Percentiles rank a stretch among this genome's conserved stretches.
These are phyloP conservation scores for Oryza brachyantha DNA, from an alignment of 176 grass and related monocot species.

Conservation along the genomic window DNA sequence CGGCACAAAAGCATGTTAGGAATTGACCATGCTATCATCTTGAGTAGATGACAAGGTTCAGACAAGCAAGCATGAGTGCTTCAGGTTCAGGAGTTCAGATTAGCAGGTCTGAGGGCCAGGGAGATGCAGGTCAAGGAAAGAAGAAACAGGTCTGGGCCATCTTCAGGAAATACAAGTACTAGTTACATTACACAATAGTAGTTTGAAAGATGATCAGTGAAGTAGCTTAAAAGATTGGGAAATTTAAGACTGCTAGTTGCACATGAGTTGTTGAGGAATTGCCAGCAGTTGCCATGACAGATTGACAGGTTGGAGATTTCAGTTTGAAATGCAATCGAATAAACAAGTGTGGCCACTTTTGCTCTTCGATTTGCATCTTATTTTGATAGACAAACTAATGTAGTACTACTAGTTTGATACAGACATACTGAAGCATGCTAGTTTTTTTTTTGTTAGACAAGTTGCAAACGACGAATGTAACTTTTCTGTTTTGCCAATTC, in stretches of 20 bases:
- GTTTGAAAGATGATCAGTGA: neutral
- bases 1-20: slow-evolving; percentile 22
- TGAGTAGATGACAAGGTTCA: slow-evolving; percentile 34
- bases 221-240: slow-evolving; percentile 31
- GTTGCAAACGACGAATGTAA: no score
- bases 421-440: no score
- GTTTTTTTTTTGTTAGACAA: no score
- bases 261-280: neutral
- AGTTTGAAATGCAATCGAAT: neutral
- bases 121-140: neutral
- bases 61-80: neutral
- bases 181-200: slow-evolving; percentile 5
- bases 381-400: no score
- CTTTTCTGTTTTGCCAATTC: no score
- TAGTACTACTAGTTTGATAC: no score
- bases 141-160: neutral
- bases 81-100: neutral
- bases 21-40: slow-evolving; percentile 31
- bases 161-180: neutral
- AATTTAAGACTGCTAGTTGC: neutral
- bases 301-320: neutral
- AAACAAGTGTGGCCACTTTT: neutral
- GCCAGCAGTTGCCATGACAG: slow-evolving; percentile 17
- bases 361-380: no score
- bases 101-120: neutral